Evolutionary conservation across 345 rosid species (phyloP), one percentile per base, ranked within the genome.

Genomic region (Nasturtium officinale): DNA sequence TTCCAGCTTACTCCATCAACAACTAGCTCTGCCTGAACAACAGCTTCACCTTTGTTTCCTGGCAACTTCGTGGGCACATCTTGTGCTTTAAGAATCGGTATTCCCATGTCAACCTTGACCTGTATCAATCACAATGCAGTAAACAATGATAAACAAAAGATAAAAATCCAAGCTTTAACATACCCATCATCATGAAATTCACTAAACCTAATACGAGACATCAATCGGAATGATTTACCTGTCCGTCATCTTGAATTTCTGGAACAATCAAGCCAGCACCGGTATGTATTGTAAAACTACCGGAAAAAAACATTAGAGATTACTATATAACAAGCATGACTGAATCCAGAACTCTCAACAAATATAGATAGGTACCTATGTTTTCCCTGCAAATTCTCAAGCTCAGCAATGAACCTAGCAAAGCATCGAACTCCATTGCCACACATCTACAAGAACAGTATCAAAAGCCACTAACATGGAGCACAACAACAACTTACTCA

Each of bases 341-440:
- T 67, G 25, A 18, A 7, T 43, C 10, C 56, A 4, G 33, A 46
- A 45, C 50, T 30, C 61, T 59, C 15, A 38, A 11, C 6, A 59
- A 3, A 30, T 20, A 42, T 2, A 61, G 33, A 40, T 82, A 61
- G 33, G 23, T 82, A 89, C 89, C 96, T 88, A 15, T 81, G 85
- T 67, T 68, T 85, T 52, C 98, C 98, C 1, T 79, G 83, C 35
- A 90, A 70, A 75, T 84, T 89, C 69, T 96, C 90, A 71, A 92
- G 82, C 84, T 96, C 88, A 1, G 97, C 85, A 40, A 92, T 81
- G 79, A 92, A 90, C 82, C 84, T 86, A 2, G 98, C 99, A 72
- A 96, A 90, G 81, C 98, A 95, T 62, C 96, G 74, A n/a, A 95
- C 94, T 32, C 98, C 99, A 67, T 95, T 95, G 55, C 97, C 98